Evolutionary conservation across 2,329 filamentous ascomycete species (phyloP).

Genomic region (Niveomyces coronatus): DNA sequence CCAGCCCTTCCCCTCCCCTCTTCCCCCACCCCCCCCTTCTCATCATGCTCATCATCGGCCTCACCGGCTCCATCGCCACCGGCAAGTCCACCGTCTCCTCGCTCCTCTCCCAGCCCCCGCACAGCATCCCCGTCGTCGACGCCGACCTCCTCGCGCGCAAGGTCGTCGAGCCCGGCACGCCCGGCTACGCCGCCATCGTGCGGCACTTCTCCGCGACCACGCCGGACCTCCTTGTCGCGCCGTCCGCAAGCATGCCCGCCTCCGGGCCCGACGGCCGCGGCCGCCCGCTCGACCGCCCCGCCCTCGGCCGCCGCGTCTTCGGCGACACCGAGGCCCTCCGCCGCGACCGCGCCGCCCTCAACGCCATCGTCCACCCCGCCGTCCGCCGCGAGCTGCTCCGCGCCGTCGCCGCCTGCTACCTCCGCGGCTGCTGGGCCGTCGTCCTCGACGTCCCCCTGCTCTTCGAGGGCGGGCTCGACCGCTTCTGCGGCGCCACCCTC

Average conservation of each 20-base stretch:
- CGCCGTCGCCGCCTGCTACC: constrained; percentile 60
- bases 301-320: constrained; percentile 78
- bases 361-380: constrained; percentile 85
- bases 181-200: constrained; percentile 75
- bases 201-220: constrained; percentile 71
- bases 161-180: constrained; percentile 86
- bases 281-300: constrained; percentile 72
- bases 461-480: constrained; percentile 80
- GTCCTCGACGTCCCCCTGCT: constrained; percentile 87
- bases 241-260: constrained; percentile 39
- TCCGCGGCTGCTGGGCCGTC: constrained; percentile 74
- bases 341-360: constrained; percentile 66
- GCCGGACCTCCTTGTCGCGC: constrained; percentile 68
- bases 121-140: constrained; percentile 85
- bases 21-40: too few species aligned
- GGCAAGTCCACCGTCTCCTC: constrained; percentile 93
- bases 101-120: constrained; percentile 68
- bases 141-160: constrained; percentile 86
- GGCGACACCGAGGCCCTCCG: constrained; percentile 61
- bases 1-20: too few species aligned
- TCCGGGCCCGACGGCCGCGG: constrained; percentile 50
- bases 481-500: constrained; percentile 72
- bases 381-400: constrained; percentile 76
- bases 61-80: constrained; percentile 95
- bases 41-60: constrained; percentile 85